Evolutionary conservation across 345 rosid species (phyloP), one percentile per base, ranked within the genome.

Genomic region (Acer yangbiense): DNA sequence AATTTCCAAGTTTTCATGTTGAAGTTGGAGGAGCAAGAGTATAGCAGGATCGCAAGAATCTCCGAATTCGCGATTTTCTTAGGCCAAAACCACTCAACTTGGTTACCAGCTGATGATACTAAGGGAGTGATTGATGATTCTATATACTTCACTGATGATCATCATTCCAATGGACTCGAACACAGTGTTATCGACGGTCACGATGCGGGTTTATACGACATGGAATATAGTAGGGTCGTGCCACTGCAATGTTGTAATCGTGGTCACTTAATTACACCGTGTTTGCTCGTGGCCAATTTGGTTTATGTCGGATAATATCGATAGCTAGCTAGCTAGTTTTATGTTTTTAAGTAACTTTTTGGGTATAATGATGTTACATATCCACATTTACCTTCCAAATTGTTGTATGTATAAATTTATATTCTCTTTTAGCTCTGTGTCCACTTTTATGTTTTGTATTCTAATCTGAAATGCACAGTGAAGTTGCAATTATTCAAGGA

Each of bases 81-180:
- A 21, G 71, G 71, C 4, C 55, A 68, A 1, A 43, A 68, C 25
- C 54, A 68, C 14, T 68, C 71, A 4, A 21, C 55, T 20, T 68
- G 71, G 71, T 13, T 68, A 17, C 55, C 23, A 0, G 71, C 54
- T 11, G 71, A 68, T 43, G 46, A 43, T 43, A 43, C 35, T 3
- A 32, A 32, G 35, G 35, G 35, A 32, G 35, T 32, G 35, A 32
- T 32, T 32, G 35, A 6, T 32, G 35, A 32, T 32, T 44, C 27
- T 41, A 67, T 39, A 43, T 67, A 67, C 27, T 41, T 67, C 71
- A 43, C 71, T 9, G 52, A 67, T 13, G 71, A 67, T 67, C 12
- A 11, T 50, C 9, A 1, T 48, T 14, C 21, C 5, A 21, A 21
- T 7, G 13, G 48, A 2, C 13, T 14, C 9, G 25, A 25, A 48